phyloP scores from a whole-genome alignment of 371 early-diverging fungal species.

The Smittium mucronatum region DNA sequence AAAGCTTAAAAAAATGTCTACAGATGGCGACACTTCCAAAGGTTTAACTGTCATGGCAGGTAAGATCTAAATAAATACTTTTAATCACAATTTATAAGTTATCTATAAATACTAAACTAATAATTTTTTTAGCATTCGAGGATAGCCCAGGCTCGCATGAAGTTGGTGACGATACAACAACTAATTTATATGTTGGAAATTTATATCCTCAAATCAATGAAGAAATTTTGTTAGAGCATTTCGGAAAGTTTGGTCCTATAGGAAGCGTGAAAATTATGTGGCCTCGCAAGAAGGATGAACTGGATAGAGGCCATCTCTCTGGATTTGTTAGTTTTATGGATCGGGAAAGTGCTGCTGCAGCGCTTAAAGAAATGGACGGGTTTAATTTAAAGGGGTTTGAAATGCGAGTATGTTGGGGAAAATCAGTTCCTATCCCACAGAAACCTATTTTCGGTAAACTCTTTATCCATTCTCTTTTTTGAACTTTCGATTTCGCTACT shows the following conservation, averaged over 20 bases:
- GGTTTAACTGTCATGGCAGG: background rate
- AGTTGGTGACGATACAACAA: slow-evolving; percentile 62
- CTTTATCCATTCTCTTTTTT: slow-evolving; percentile 18
- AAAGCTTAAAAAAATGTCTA: background rate
- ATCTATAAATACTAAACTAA: too few relatives aligned
- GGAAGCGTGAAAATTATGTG: slow-evolving; percentile 92
- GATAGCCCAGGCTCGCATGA: slow-evolving; percentile 41
- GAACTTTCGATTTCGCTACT: background rate
- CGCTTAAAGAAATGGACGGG: slow-evolving; percentile 62
- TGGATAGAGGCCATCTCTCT: slow-evolving; percentile 58
- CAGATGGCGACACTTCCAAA: background rate
- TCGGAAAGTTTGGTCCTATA: slow-evolving; percentile 75
- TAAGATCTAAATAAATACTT: slow-evolving; percentile 21
- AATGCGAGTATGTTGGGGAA: slow-evolving; percentile 80
- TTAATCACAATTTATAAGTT: too few relatives aligned
- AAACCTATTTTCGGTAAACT: slow-evolving; percentile 54
- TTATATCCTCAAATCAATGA: slow-evolving; percentile 61
- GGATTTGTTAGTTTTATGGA: slow-evolving; percentile 90
- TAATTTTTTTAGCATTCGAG: slow-evolving; percentile 12
- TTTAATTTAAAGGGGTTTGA: slow-evolving; percentile 43
- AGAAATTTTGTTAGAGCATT: slow-evolving; percentile 51
- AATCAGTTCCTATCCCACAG: slow-evolving; percentile 64
- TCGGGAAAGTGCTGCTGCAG: slow-evolving; percentile 55
- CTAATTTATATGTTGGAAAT: slow-evolving; percentile 82
- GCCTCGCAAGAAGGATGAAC: slow-evolving; percentile 79